These are phyloP conservation scores for Crotalaria pallida DNA, from an alignment of 306 rosid species.

Conservation along the genomic window DNA sequence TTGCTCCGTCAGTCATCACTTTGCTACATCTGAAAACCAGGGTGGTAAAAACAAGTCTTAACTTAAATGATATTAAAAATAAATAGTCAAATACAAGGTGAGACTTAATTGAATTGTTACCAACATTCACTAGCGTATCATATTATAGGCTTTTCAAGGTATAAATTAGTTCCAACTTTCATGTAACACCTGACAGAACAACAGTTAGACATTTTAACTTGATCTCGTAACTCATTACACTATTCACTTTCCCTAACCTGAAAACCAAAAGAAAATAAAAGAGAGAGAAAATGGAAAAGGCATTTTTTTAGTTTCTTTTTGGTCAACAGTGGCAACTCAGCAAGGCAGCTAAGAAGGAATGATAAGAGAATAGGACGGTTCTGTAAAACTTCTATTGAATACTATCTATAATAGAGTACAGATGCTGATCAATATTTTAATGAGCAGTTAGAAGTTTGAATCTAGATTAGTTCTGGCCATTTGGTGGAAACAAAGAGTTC, in stretches of 20 bases:
- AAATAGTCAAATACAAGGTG: neutral
- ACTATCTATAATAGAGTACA: neutral
- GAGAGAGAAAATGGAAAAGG: conserved; percentile 14
- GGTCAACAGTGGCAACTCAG: conserved; percentile 38
- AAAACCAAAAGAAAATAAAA: neutral
- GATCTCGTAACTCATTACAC: neutral
- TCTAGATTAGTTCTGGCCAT: conserved; percentile 17
- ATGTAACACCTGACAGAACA: neutral
- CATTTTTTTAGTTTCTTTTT: conserved; percentile 29
- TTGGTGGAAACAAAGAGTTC: conserved; percentile 16
- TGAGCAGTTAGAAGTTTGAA: conserved; percentile 34
- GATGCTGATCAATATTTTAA: conserved; percentile 16
- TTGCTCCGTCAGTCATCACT: conserved; percentile 46
- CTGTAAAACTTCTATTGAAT: neutral
- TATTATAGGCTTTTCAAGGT: neutral
- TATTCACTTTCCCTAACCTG: neutral
- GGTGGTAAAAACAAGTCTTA: neutral
- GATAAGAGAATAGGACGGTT: conserved; percentile 13
- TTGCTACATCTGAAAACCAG: conserved; percentile 40
- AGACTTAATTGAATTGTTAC: neutral
- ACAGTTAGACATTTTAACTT: too few relatives aligned
- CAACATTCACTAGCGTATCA: neutral
- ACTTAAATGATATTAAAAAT: neutral
- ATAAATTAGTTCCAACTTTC: neutral
- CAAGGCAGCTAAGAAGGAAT: conserved; percentile 9